phyloP scores from a whole-genome alignment of 2,329 filamentous ascomycete genomes.

The Rhinocladiella mackenziei region DNA sequence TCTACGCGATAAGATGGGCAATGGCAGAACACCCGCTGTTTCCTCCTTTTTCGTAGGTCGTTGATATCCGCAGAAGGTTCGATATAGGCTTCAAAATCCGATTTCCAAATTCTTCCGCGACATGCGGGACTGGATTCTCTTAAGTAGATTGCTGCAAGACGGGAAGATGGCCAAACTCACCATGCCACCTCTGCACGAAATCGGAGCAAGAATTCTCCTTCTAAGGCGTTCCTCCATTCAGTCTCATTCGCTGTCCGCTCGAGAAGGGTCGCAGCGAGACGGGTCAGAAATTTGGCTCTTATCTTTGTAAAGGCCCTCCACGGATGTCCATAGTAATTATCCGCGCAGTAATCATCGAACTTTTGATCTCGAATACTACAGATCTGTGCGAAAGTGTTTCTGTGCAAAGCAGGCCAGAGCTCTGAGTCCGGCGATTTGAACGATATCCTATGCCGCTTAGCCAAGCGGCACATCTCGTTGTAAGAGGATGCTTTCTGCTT shows the following conservation, averaged over 20 bases:
- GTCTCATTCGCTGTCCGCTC: neutral
- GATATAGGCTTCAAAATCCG: constrained; percentile 1
- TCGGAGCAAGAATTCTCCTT: neutral
- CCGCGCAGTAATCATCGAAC: neutral
- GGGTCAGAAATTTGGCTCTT: neutral
- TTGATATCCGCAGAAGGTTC: neutral
- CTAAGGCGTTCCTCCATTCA: neutral
- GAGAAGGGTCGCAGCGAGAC: neutral
- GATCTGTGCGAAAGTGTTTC: neutral
- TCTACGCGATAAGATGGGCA: neutral
- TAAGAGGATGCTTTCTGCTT: too few relatives aligned
- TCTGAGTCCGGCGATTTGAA: neutral
- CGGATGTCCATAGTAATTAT: neutral
- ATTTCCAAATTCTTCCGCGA: neutral
- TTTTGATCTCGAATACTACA: neutral
- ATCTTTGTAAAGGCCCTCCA: neutral
- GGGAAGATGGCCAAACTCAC: neutral
- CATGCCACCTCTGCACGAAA: neutral
- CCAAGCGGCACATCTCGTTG: too few relatives aligned
- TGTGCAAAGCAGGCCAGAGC: neutral
- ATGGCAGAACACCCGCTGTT: neutral
- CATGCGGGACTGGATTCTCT: neutral
- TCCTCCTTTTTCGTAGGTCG: neutral
- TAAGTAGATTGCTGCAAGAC: neutral
- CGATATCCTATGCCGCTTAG: neutral